Evolutionary conservation across 2,329 filamentous ascomycete species (phyloP).

Genomic region (Aureobasidium sp.): DNA sequence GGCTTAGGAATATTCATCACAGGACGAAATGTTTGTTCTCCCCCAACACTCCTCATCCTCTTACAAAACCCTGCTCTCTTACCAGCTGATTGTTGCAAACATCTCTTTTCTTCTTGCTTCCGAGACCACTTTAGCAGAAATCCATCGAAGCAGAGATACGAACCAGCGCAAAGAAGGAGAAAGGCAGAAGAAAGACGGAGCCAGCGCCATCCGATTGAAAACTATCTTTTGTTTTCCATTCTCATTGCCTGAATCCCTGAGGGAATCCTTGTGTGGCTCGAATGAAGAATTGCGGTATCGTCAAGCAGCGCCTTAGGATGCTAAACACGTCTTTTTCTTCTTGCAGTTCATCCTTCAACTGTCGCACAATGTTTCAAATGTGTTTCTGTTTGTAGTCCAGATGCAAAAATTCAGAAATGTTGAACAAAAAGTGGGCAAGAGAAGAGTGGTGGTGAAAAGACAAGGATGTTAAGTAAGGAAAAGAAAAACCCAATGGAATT

Average conservation of each 20-base stretch:
- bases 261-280: neutral
- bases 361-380: neutral
- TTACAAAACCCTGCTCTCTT: neutral
- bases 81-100: neutral
- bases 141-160: neutral
- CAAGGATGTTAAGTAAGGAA: neutral
- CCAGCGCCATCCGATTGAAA: constrained; percentile 32
- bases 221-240: constrained; percentile 25
- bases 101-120: neutral
- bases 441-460: neutral
- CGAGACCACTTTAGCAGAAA: neutral
- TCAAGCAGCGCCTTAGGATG: constrained; percentile 8
- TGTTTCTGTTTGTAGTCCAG: neutral
- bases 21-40: constrained; percentile 6
- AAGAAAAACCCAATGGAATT: neutral
- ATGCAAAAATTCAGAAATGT: neutral
- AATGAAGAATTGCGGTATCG: neutral
- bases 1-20: constrained; percentile 20
- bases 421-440: neutral
- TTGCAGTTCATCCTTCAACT: neutral
- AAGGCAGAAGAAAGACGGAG: constrained; percentile 22
- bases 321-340: constrained; percentile 7
- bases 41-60: neutral
- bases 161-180: neutral
- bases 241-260: neutral